Base-by-base conservation (phyloP, 2,329 filamentous ascomycete species). In the Claviceps maximensis region DNA sequence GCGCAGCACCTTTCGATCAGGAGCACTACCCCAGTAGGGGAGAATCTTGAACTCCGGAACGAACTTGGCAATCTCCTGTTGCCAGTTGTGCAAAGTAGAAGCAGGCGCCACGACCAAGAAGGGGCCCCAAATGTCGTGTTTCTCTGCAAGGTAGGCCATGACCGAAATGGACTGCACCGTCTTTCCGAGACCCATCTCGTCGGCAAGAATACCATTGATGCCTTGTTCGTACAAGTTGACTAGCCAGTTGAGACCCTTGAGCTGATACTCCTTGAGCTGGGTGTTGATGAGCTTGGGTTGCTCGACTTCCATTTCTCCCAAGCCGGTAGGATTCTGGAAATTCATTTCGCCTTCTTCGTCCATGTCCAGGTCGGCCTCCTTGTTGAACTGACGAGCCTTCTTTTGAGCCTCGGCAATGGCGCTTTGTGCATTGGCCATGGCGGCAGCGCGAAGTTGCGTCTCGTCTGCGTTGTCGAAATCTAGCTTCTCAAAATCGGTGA, bases 121-220 rank as follows among this genome's bases (percentile, higher is more conserved):
- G 0, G 93, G 93, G 8, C 93, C 93, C 93, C 91, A 97, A 60
- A 97, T 95, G 65, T 95, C 90, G 74, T 98, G 89, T 62, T 90
- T 86, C 72, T 98, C 91, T 2, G 93, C 93, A 33, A 98, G 83
- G 65, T 98, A 97, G 1, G 90, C 90, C 93, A 98, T 97, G 66
- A 98, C 91, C 0, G 93, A 97, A 57, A 98, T 98, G 23, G 91
- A 97, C 72, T 98, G 93, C 6, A 98, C 89, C 21, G 93, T 98
- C 72, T 98, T 98, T 68, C 93, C 93, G 25, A 98, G 87, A 82
- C 93, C 93, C 93, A 98, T 98, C 72, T 98, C 93, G 67, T 98
- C 93, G 58, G 93, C 93, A 58, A 98, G 76, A 62, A 98, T 98
- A 70, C 91, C 91, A 72, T 97, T 97, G 86, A 98, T 98, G 67